Conservation (phyloP, 208 protist species). For the Wallacemonas sp. region DNA sequence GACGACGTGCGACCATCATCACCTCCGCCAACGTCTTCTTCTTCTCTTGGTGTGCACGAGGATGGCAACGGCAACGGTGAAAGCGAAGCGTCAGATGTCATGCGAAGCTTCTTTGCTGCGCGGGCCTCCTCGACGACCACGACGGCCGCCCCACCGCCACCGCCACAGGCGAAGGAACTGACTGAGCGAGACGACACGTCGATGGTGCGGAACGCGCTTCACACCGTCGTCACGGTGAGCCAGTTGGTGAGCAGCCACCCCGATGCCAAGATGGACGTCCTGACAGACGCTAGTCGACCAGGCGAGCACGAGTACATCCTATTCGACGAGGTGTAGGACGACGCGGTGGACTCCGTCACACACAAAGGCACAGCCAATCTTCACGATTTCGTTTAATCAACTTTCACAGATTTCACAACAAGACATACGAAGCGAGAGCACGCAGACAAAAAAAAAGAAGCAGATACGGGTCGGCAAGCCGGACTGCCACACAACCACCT, state of each 20-base stretch:
- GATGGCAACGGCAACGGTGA: not conserved
- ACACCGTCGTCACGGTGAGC: constrained; percentile 32
- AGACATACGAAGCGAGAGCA: no score
- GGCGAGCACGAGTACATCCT: constrained; percentile 24
- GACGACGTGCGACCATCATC: not conserved
- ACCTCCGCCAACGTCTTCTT: not conserved
- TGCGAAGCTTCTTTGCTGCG: not conserved
- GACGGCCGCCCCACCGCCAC: not conserved
- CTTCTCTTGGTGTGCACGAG: not conserved
- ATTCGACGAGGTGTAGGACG: constrained; percentile 16
- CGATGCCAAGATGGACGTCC: constrained; percentile 17
- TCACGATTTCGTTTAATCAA: no score
- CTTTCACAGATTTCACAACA: no score
- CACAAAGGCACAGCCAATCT: no score
- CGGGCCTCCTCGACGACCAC: not conserved
- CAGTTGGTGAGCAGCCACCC: constrained; percentile 29
- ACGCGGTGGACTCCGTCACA: no score
- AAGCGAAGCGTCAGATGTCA: not conserved
- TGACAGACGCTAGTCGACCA: constrained; percentile 1
- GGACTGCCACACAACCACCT: not conserved
- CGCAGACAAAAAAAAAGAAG: not conserved
- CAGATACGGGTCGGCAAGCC: not conserved
- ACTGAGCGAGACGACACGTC: constrained; percentile 30
- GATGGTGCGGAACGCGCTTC: constrained; percentile 29
- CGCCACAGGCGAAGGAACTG: constrained; percentile 14